Evolutionary conservation across 2,329 filamentous ascomycete species (phyloP), one percentile per base, ranked within the genome.

Genomic region (Escovopsis weberi): DNA sequence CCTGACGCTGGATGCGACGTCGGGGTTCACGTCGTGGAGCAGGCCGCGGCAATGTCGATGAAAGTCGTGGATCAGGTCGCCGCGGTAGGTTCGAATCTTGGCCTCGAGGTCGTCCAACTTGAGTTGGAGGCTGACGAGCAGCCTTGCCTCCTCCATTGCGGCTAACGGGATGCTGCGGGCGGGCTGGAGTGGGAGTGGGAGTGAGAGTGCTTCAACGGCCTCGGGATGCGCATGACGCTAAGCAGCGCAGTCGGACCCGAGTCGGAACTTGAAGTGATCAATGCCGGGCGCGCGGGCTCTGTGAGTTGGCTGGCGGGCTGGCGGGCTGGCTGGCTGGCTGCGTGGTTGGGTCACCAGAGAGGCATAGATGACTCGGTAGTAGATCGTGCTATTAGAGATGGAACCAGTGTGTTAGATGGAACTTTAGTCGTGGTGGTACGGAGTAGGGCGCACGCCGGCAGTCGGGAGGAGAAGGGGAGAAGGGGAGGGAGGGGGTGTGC

Each of bases 41-140:
- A 74, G 59, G 40, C 66, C 59, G 43, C 66, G 64, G 47, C 69
- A 69, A 59, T 75, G 71, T 49, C 65, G 66, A 44, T 68, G 62
- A 53, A 78, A 80, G 51, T 78, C 71, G 48, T 64, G 57, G 41
- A 70, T 65, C 66, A 78, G 69, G 48, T 74, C 69, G 54, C 67
- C 67, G 50, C 70, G 72, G 59, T 74, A 77, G 46, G 66, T 62
- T 46, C 63, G 66, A 53, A 80, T 72, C 55, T 70, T 72, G 55
- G 64, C 61, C 53, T 80, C 72, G 41, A 79, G 70, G 51, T 75
- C 65, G 52, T 59, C 61, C 49, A 75, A 69, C 65, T 69, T 73
- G 52, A 59, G 60, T 51, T 69, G 64, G 55, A 78, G 66, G 58
- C 70, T 67, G 43, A 66, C 63, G 49, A 72, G 62, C 48, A 75